These are phyloP conservation scores for Colletotrichum eremochloae DNA, from an alignment of 2,329 filamentous ascomycete species.

Conservation along the genomic window DNA sequence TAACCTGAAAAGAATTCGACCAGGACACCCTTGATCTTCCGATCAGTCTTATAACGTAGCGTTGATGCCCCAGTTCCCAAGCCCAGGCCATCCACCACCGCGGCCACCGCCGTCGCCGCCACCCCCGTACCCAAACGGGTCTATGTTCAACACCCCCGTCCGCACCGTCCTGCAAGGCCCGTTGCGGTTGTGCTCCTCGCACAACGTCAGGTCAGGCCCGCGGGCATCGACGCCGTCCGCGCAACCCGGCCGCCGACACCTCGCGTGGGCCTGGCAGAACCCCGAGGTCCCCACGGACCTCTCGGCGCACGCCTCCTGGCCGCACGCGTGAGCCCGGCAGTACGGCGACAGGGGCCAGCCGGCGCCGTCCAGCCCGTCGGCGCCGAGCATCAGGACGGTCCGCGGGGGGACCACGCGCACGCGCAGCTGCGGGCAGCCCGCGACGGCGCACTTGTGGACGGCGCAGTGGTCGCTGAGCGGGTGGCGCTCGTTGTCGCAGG, in stretches of 20 bases:
- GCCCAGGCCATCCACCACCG: slow-evolving; percentile 20
- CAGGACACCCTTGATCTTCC: slow-evolving; percentile 17
- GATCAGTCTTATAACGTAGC: slow-evolving; percentile 13
- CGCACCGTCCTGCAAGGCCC: slow-evolving; percentile 5
- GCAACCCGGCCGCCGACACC: slow-evolving; percentile 32
- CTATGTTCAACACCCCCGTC: slow-evolving; percentile 10
- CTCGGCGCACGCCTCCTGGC: slow-evolving; percentile 22
- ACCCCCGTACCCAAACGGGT: slow-evolving; percentile 21
- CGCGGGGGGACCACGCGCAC: slow-evolving; percentile 9
- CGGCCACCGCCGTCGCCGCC: neutral
- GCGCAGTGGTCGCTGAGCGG: slow-evolving; percentile 43
- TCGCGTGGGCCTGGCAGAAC: slow-evolving; percentile 32
- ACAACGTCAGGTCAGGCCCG: slow-evolving; percentile 25
- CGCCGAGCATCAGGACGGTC: neutral
- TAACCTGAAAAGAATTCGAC: slow-evolving; percentile 14
- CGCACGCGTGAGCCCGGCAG: slow-evolving; percentile 38
- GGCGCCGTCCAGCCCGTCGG: neutral
- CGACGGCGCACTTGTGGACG: slow-evolving; percentile 46
- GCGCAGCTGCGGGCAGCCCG: slow-evolving; percentile 41
- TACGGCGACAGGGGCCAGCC: slow-evolving; percentile 27
- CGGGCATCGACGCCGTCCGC: slow-evolving; percentile 17
- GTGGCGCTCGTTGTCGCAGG: slow-evolving; percentile 42
- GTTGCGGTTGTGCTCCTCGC: slow-evolving; percentile 28
- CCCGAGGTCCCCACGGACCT: slow-evolving; percentile 10
- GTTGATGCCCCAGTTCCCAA: slow-evolving; percentile 34